Evolutionary conservation across 306 rosid species (phyloP).

Genomic region (Trifolium pratense): DNA sequence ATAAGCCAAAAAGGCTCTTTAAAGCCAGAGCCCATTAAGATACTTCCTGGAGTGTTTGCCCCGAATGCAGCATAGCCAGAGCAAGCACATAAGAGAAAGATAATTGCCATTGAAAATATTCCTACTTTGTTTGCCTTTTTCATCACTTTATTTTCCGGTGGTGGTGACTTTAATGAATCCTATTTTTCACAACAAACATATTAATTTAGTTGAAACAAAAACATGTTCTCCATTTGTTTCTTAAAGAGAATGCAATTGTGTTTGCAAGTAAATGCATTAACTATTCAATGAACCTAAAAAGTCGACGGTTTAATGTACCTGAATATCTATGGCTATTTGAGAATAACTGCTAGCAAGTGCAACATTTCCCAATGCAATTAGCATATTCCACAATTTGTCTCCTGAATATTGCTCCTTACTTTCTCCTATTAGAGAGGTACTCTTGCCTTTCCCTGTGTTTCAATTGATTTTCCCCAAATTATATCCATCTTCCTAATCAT

Average conservation of each 20-base stretch:
- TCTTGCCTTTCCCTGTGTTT: constrained; percentile 54
- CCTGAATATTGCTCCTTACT: constrained; percentile 17
- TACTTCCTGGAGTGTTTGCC: constrained; percentile 54
- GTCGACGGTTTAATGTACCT: too few relatives aligned
- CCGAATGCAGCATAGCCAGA: constrained; percentile 74
- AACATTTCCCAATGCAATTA: constrained; percentile 57
- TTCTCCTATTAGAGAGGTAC: constrained; percentile 39
- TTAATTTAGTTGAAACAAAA: neutral
- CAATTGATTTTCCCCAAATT: neutral
- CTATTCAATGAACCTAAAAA: too few relatives aligned
- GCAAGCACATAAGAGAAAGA: constrained; percentile 49
- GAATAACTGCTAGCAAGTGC: constrained; percentile 61
- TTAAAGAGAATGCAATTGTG: neutral
- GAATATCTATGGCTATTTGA: constrained; percentile 51
- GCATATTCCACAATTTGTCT: constrained; percentile 53
- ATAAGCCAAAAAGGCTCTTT: constrained; percentile 64
- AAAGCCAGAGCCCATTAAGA: constrained; percentile 63
- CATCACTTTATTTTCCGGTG: constrained; percentile 72
- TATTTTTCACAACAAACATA: constrained; percentile 25
- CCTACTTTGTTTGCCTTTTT: constrained; percentile 57
- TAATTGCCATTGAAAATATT: constrained; percentile 48
- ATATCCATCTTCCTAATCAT: neutral
- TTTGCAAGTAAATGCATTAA: neutral
- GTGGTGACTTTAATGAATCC: constrained; percentile 66
- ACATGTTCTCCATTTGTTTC: too few relatives aligned